Percentiles rank a stretch among this genome's conserved stretches.
Evolutionary conservation across 306 rosid genomes (phyloP).

Genomic region (Quillaja saponaria): DNA sequence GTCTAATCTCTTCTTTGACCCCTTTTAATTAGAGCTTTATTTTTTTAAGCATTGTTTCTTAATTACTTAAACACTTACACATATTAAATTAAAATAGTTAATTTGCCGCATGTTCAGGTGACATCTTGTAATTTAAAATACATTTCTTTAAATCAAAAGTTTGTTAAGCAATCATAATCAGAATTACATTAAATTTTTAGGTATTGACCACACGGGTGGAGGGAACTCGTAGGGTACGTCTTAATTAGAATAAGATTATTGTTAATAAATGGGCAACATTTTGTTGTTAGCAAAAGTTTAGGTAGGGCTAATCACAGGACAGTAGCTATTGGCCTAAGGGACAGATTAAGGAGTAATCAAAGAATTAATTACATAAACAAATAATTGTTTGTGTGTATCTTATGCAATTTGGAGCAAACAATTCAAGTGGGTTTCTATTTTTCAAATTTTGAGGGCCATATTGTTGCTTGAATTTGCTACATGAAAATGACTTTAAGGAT

Average conservation of each 20-base stretch:
- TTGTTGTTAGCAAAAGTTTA: conserved; percentile 41
- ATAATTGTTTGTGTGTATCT: conserved; percentile 14
- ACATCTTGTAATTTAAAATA: conserved; percentile 56
- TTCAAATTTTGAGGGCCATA: conserved; percentile 30
- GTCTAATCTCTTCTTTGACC: conserved; percentile 50
- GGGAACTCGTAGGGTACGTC: conserved; percentile 42
- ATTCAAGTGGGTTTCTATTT: conserved; percentile 1
- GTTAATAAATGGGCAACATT: conserved; percentile 5
- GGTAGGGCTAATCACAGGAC: conserved; percentile 35
- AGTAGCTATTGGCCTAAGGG: conserved; percentile 25
- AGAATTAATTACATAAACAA: too few relatives aligned
- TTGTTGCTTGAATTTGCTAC: conserved; percentile 32
- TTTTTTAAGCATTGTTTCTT: conserved; percentile 21
- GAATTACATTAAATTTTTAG: conserved; percentile 19
- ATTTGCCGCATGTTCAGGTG: conserved; percentile 72
- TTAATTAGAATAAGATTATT: conserved; percentile 22
- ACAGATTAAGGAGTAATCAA: conserved; percentile 32
- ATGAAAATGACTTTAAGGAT: conserved; percentile 27
- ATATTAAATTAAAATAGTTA: conserved; percentile 57
- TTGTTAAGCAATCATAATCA: conserved; percentile 38
- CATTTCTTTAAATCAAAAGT: conserved; percentile 39
- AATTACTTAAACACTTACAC: conserved; percentile 24
- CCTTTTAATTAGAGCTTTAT: conserved; percentile 27
- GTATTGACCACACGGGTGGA: conserved; percentile 77
- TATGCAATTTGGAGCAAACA: conserved; percentile 10